Evolutionary conservation across 2,329 filamentous ascomycete species (phyloP), one percentile per base, ranked within the genome.

Genomic region (Fusarium coicis): DNA sequence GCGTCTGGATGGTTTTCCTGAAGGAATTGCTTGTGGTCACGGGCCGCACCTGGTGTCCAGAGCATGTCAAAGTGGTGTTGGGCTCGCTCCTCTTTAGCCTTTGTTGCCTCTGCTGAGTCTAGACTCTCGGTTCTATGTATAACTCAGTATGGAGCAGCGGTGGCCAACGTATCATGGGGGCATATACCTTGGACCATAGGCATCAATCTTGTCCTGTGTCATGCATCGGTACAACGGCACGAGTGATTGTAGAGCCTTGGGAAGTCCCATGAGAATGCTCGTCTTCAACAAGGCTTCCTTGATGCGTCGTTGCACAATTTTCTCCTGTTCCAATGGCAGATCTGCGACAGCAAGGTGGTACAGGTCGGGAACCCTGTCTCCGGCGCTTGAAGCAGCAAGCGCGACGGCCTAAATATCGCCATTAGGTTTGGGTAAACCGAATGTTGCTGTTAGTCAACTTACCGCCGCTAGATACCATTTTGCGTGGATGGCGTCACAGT

Each of bases 1-100:
- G 5, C 8, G 8, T 10, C 23, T 28, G 4, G 3, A 1, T 21
- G 12, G 1, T 5, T 46, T 1, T 28, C 23, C 18, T 4, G 4
- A 28, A 28, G 18, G 1, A 12, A 18, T 14, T 26, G 11, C 43
- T 14, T 14, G 7, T 28, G 5, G 1, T 9, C 7, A 9, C 12
- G 32, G 12, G 32, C 32, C 32, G 23, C 4, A 14, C 15, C 23
- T 19, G 5, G 8, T 15, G 23, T 10, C 23, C 8, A 46, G 5
- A 10, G 23, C 12, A 4, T 28, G 5, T 28, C 18, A 28, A 21
- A 46, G 1, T 46, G 43, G 11, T 28, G 43, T 21, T 28, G 11
- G 5, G 43, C 8, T 21, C 10, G 23, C 43, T 26, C 18, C 23
- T 19, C 7, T 26, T 11, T 26, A 9, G 42, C 16, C 16, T 26